Base-by-base conservation (phyloP, 148 eudicot genomes). In the Persicaria maculosa region DNA sequence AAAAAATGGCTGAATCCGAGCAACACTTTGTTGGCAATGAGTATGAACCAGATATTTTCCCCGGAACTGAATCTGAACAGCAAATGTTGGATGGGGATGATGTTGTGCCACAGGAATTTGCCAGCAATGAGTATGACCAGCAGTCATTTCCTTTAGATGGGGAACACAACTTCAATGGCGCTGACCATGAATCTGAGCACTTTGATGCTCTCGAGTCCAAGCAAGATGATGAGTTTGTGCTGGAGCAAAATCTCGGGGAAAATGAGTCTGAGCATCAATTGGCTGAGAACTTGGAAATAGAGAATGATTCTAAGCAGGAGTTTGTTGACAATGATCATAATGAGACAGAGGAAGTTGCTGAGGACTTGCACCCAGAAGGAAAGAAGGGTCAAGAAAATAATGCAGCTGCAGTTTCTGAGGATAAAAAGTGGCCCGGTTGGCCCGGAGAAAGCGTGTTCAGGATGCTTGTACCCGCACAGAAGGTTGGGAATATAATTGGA, bases 341-440 rank as follows among this genome's bases (percentile, higher is more conserved):
- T 68, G 88, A 86, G 53, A 47, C 68, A n/a, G 84, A 47, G 69
- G 83, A 76, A 78, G 72, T 73, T 54, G 79, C 79, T 5, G 84
- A 75, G 64, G 46, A 79, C 57, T 47, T 80, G 16, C 77, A 81
- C 67, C 74, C 72, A 67, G 89, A 86, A 57, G 80, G 82, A 52
- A 72, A 72, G 72, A 81, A 78, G 58, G 96, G 15, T 44, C 76
- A 55, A 15, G 85, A 69, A 77, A 79, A 84, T 72, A 80, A 78
- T 78, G 52, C 76, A 81, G 78, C 61, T 6, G 69, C 44, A 47
- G 83, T 3, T n/a, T 80, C 31, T 11, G 86, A 58, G 72, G 95
- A 90, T 72, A 90, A 95, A 76, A 95, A 83, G 75, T 95, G 98
- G 98, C 98, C 98, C 79, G 98, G 98, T 47, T 95, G 98, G 98